Base-by-base conservation (phyloP, 2,329 filamentous ascomycete species). In the Colletotrichum sp. region DNA sequence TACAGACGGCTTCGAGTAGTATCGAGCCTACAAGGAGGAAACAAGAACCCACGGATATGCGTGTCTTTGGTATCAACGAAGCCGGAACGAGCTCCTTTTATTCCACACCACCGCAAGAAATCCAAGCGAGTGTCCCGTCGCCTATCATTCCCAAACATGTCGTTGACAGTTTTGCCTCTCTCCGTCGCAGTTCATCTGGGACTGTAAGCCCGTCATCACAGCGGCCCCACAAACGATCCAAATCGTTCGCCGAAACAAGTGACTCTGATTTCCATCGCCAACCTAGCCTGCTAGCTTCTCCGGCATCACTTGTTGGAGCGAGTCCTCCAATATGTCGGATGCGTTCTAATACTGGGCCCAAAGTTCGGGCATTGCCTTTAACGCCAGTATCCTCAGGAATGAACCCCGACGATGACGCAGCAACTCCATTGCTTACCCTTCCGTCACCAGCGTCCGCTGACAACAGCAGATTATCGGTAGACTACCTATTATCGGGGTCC, bases 401-500 rank as follows among this genome's bases (percentile, higher is more conserved):
- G 81, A 84, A 83, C 28, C 84, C 84, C 69, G 84, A 86, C 18
- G 84, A 85, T 64, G 84, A 85, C 34, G 78, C 80, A 34, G 79
- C 80, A 15, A 78, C 81, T 70, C 73, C 76, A 32, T 69, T 78
- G 52, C 74, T 80, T 36, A 72, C 72, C 6, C 76, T 80, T 16
- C 63, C 78, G 30, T 79, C 80, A 62, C 71, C 78, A 63, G 67
- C 68, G 30, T 81, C 80, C 18, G 79, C 82, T 26, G 78, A 78
- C 5, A 78, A 82, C 62, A 82, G 82, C 66, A 82, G 91, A 18
- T 85, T 95, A 26, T 94, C 93, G 10, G 92, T 95, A 36, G 91
- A 91, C 79, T 94, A 92, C 15, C 83, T 95, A 9, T 84, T 95
- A 7, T 90, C 89, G 4, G 87, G 90, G 18, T 87, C 90, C 21